Evolutionary conservation across 306 rosid species (phyloP).

Genomic region (Lagenaria siceraria): DNA sequence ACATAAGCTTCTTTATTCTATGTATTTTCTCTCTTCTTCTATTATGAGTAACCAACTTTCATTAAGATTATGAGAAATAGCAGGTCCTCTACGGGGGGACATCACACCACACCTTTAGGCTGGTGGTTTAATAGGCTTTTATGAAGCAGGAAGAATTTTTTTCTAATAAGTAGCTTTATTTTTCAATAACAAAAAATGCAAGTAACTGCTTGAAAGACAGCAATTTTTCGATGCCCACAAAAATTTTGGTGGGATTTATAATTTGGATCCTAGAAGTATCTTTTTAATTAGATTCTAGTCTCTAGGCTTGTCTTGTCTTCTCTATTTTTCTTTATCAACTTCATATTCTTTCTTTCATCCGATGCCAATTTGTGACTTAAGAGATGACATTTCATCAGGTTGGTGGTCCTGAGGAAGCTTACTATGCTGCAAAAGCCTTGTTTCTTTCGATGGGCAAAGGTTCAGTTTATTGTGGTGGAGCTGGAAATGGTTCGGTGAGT

Average conservation of each 20-base stretch:
- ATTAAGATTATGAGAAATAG: not conserved
- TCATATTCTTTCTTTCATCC: not conserved
- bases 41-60: not conserved
- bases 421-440: conserved; percentile 48
- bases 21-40: not conserved
- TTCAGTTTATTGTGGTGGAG: conserved; percentile 63
- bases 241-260: not conserved
- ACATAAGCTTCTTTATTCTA: not conserved
- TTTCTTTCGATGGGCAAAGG: conserved; percentile 78
- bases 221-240: not conserved
- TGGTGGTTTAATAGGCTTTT: not conserved
- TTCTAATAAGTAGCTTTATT: not conserved
- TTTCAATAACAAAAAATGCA: not conserved
- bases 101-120: not conserved
- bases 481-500: conserved; percentile 98
- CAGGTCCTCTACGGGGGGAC: not conserved
- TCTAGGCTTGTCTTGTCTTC: not conserved
- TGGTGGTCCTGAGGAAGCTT: conserved; percentile 84
- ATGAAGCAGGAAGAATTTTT: not conserved
- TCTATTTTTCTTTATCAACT: not conserved
- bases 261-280: not conserved
- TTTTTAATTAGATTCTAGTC: not conserved
- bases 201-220: not conserved
- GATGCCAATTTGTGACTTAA: conserved; percentile 4
- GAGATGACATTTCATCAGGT: conserved; percentile 41